phyloP scores from a whole-genome alignment of 169 alveolate genomes.

The Babesia caballi region DNA sequence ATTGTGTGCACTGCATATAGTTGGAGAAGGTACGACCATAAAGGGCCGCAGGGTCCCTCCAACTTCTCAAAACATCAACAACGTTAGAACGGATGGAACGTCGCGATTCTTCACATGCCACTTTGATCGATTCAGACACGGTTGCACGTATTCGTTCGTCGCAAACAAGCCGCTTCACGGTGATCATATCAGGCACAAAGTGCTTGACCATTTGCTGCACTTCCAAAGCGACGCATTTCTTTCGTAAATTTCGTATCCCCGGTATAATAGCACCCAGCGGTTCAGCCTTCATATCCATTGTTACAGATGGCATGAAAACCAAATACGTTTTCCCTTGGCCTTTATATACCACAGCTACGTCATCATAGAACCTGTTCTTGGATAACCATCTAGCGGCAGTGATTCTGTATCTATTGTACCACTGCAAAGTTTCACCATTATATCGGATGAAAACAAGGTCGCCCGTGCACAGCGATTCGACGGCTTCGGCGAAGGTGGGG shows the following conservation, averaged over 20 bases:
- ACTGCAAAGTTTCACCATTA: slow-evolving; percentile 15
- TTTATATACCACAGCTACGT: slow-evolving; percentile 39
- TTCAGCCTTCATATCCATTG: background rate
- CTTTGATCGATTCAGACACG: slow-evolving; percentile 8
- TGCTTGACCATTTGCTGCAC: slow-evolving; percentile 7
- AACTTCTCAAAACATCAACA: background rate
- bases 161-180: slow-evolving; percentile 48
- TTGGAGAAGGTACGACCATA: background rate
- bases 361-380: slow-evolving; percentile 33
- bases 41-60: background rate
- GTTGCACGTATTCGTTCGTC: slow-evolving; percentile 7
- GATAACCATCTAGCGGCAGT: slow-evolving; percentile 18
- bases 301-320: slow-evolving; percentile 32
- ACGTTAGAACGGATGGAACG: background rate
- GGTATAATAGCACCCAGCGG: background rate
- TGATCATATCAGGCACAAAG: slow-evolving; percentile 37
- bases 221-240: slow-evolving; percentile 10
- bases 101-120: background rate
- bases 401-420: slow-evolving; percentile 8
- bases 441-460: slow-evolving; percentile 53
- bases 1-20: slow-evolving; percentile 11
- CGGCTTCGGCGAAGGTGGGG: background rate
- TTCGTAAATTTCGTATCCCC: background rate
- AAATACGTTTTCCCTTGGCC: background rate
- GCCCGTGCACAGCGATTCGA: slow-evolving; percentile 40